Evolutionary conservation across 140 eudicot species (phyloP).

Genomic region (Cichorium intybus): DNA sequence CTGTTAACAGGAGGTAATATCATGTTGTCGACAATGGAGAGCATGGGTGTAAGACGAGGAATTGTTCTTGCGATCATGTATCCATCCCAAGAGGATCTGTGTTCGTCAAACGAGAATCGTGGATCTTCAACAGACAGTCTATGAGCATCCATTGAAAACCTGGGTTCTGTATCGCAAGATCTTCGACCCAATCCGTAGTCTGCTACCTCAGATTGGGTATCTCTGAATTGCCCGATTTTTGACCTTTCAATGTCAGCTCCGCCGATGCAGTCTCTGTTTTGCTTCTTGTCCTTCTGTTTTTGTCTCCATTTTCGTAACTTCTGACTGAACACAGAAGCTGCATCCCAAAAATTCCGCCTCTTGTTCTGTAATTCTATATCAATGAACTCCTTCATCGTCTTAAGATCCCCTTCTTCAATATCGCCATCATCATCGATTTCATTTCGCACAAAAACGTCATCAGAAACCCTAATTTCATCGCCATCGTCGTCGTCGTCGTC

Average conservation of each 20-base stretch:
- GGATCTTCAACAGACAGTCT: conserved; percentile 52
- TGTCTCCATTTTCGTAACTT: conserved; percentile 72
- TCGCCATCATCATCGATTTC: conserved; percentile 22
- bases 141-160: conserved; percentile 77
- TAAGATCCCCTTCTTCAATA: conserved; percentile 46
- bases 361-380: conserved; percentile 57
- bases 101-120: conserved; percentile 57
- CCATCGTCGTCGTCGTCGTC: conserved; percentile 6
- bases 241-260: conserved; percentile 9
- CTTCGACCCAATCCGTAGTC: conserved; percentile 66
- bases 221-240: conserved; percentile 33
- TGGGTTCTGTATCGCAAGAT: conserved; percentile 75
- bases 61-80: conserved; percentile 70
- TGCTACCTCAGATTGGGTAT: conserved; percentile 46
- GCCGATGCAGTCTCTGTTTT: conserved; percentile 1
- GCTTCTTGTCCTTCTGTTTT: conserved; percentile 48
- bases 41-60: conserved; percentile 75
- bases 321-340: conserved; percentile 76
- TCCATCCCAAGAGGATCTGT: conserved; percentile 95
- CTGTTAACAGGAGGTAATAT: conserved; percentile 36
- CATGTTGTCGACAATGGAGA: conserved; percentile 66
- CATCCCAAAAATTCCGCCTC: conserved; percentile 45
- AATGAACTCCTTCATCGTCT: conserved; percentile 83
- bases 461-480: conserved; percentile 41
- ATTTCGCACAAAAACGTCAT: conserved; percentile 19